Conservation (phyloP, 2,329 filamentous ascomycete species). For the Trichoderma brevicompactum region DNA sequence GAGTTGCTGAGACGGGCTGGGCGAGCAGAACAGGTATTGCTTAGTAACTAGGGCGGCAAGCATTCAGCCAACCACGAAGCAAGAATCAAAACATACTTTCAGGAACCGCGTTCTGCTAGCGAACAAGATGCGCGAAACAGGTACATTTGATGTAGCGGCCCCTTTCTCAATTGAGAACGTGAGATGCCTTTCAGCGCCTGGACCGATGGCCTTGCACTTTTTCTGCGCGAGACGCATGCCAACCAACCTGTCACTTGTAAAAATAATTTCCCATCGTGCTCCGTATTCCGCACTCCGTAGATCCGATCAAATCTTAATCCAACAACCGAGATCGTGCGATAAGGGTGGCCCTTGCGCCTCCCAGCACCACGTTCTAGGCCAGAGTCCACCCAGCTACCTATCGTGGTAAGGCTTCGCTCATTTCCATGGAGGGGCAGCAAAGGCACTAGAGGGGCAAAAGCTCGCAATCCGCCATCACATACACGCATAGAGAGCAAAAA, state of each 20-base stretch:
- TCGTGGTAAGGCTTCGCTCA: constrained; percentile 9
- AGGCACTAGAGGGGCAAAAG: constrained; percentile 10
- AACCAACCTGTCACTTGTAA: background rate
- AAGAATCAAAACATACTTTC: background rate
- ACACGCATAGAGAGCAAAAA: background rate
- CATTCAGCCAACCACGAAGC: constrained; percentile 1
- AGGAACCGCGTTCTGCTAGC: background rate
- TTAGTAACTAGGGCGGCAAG: constrained; percentile 3
- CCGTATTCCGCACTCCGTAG: constrained; percentile 1
- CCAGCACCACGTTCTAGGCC: constrained; percentile 14
- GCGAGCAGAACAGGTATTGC: background rate
- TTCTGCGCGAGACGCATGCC: no score
- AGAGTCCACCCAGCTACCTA: background rate
- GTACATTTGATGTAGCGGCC: no score
- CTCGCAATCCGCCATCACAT: background rate
- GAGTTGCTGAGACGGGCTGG: background rate
- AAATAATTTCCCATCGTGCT: background rate
- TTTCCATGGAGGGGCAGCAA: constrained; percentile 16
- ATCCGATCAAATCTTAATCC: constrained; percentile 22
- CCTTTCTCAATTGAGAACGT: no score
- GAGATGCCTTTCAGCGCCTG: no score
- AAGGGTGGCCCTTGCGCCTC: constrained; percentile 17
- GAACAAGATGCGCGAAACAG: no score
- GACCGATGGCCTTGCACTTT: no score
- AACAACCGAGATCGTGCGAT: constrained; percentile 19